Conservation (phyloP, 225 moss, liverwort and hornwort genomes). For the Sphagnum contortum region DNA sequence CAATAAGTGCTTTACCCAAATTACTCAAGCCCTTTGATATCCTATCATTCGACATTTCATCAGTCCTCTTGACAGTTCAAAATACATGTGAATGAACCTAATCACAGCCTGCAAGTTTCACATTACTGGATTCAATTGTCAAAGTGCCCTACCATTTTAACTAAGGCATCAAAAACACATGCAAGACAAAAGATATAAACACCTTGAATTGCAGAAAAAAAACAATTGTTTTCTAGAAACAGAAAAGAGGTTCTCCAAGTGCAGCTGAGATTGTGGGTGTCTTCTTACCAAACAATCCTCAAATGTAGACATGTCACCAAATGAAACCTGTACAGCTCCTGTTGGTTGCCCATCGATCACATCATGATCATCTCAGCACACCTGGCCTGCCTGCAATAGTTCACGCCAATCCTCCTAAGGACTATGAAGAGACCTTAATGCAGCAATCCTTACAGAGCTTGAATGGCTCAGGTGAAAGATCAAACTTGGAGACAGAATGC, state of each 20-base stretch:
- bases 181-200: too few relatives aligned
- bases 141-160: too few relatives aligned
- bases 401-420: not conserved
- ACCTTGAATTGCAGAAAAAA: too few relatives aligned
- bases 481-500: not conserved
- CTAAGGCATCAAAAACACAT: too few relatives aligned
- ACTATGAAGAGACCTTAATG: too few relatives aligned
- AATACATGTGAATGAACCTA: slow-evolving; percentile 45
- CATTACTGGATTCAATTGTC: not conserved
- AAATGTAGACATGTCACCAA: slow-evolving; percentile 88
- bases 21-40: too few relatives aligned
- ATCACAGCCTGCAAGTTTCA: slow-evolving; percentile 21
- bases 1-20: too few relatives aligned
- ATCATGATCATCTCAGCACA: slow-evolving; percentile 98
- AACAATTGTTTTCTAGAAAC: too few relatives aligned
- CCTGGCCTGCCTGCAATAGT: slow-evolving; percentile 70
- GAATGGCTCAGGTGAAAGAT: too few relatives aligned
- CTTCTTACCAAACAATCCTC: slow-evolving; percentile 72
- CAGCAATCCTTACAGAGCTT: too few relatives aligned
- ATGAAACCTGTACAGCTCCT: slow-evolving; percentile 83
- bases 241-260: too few relatives aligned
- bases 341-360: slow-evolving; percentile 68
- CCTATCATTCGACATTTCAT: too few relatives aligned
- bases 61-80: slow-evolving; percentile 3
- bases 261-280: not conserved